A percentile compares a stretch with the other conserved stretches of the same genome.
Evolutionary conservation across 2,329 filamentous ascomycete species (phyloP).

Genomic region (Orbilia javanica): DNA sequence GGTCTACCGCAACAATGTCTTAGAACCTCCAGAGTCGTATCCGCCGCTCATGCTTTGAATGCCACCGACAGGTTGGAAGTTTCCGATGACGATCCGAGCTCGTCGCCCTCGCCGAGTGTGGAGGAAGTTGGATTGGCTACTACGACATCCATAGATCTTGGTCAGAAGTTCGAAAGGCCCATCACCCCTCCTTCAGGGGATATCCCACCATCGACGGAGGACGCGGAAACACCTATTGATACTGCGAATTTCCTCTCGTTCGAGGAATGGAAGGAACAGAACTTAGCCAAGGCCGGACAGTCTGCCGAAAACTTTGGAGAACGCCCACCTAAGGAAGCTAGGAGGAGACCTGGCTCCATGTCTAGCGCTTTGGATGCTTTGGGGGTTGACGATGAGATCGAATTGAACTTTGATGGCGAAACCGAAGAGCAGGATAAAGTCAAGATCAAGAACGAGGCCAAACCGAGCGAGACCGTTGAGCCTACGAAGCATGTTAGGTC

Average conservation of each 20-base stretch:
- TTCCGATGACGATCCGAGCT: slow-evolving; percentile 3
- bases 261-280: slow-evolving; percentile 97
- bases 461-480: slow-evolving; percentile 59
- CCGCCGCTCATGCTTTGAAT: slow-evolving; percentile 30
- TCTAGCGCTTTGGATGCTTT: slow-evolving; percentile 80
- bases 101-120: slow-evolving; percentile 19
- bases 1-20: slow-evolving; percentile 81
- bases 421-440: slow-evolving; percentile 61
- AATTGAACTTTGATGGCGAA: slow-evolving; percentile 73
- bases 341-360: slow-evolving; percentile 69
- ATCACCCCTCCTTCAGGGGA: slow-evolving; percentile 18
- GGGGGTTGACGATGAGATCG: slow-evolving; percentile 90
- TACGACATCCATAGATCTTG: slow-evolving; percentile 44
- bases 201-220: slow-evolving; percentile 64
- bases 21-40: slow-evolving; percentile 66
- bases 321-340: slow-evolving; percentile 69
- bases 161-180: slow-evolving; percentile 31
- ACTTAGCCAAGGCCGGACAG: slow-evolving; percentile 86
- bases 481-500: slow-evolving; percentile 66
- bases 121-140: slow-evolving; percentile 42
- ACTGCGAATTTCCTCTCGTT: slow-evolving; percentile 92
- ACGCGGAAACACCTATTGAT: slow-evolving; percentile 76
- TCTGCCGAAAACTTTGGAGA: slow-evolving; percentile 76
- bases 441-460: slow-evolving; percentile 60
- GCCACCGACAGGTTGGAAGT: slow-evolving; percentile 19